A percentile compares a stretch with the other conserved stretches of the same genome.
These are phyloP conservation scores for Heliocybe sulcata DNA, from an alignment of 1,284 basidiomycete species.

Conservation along the genomic window DNA sequence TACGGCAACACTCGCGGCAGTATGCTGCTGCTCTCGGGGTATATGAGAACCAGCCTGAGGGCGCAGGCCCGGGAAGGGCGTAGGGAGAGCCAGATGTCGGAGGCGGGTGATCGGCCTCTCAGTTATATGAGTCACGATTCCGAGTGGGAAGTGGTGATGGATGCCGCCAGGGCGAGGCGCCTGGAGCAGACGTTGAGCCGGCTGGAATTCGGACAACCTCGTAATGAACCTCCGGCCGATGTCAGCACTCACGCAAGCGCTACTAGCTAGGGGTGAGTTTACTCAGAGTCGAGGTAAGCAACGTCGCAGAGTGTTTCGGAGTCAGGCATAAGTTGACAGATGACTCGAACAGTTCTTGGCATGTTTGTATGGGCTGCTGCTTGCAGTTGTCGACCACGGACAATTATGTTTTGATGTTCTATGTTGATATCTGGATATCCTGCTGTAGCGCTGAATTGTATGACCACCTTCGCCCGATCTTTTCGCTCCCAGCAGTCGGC, in stretches of 20 bases:
- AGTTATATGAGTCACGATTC: slow-evolving; percentile 50
- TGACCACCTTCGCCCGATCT: too few species aligned
- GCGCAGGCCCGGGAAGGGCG: slow-evolving; percentile 23
- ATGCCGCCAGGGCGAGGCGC: slow-evolving; percentile 42
- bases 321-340: neutral
- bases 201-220: slow-evolving; percentile 29
- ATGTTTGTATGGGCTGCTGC: neutral
- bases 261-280: slow-evolving; percentile 12
- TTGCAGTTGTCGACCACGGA: neutral
- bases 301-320: neutral
- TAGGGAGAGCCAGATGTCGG: slow-evolving; percentile 22
- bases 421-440: neutral
- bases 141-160: slow-evolving; percentile 46
- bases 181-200: slow-evolving; percentile 50
- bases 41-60: slow-evolving; percentile 38
- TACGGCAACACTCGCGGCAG: slow-evolving; percentile 68
- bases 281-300: slow-evolving; percentile 14
- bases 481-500: too few species aligned
- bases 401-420: neutral
- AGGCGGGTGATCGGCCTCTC: slow-evolving; percentile 28
- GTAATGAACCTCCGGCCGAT: neutral
- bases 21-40: slow-evolving; percentile 50
- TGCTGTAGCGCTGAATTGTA: too few species aligned
- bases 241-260: neutral
- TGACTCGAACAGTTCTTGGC: neutral